Conservation (phyloP, 345 rosid genomes). For the Populus alba region DNA sequence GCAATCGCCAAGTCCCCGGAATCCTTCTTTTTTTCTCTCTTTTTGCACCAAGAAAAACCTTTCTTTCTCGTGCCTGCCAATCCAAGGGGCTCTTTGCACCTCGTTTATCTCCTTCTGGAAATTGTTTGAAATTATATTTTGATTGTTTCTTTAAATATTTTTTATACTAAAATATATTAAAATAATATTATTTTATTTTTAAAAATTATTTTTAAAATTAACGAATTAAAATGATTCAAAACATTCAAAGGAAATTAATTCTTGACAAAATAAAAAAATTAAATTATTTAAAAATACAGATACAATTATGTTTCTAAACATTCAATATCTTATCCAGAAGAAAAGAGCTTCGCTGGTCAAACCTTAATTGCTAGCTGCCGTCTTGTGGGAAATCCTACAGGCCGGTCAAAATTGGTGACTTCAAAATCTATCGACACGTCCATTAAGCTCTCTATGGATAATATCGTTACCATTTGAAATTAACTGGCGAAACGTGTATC, state of each 20-base stretch:
- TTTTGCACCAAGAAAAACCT: background rate
- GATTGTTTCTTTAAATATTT: too few species aligned
- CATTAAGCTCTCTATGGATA: background rate
- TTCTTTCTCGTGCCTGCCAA: background rate
- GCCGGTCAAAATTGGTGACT: slow-evolving; percentile 27
- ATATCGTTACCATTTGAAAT: background rate
- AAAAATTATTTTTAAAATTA: too few species aligned
- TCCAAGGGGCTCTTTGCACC: background rate
- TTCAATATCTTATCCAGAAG: slow-evolving; percentile 2
- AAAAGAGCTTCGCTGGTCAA: background rate
- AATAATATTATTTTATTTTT: too few species aligned
- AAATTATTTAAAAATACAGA: too few species aligned
- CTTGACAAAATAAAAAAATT: too few species aligned
- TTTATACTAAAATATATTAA: too few species aligned
- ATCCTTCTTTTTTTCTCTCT: background rate
- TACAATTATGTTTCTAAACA: too few species aligned
- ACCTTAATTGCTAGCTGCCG: background rate
- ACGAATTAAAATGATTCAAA: too few species aligned
- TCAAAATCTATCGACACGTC: background rate
- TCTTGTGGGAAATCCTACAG: background rate
- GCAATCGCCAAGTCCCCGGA: background rate
- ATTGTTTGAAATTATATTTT: too few species aligned
- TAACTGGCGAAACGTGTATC: too few species aligned
- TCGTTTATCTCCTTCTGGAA: background rate
- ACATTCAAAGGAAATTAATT: too few species aligned